phyloP scores from a whole-genome alignment of 306 rosid species.

The Quercus bicolor region DNA sequence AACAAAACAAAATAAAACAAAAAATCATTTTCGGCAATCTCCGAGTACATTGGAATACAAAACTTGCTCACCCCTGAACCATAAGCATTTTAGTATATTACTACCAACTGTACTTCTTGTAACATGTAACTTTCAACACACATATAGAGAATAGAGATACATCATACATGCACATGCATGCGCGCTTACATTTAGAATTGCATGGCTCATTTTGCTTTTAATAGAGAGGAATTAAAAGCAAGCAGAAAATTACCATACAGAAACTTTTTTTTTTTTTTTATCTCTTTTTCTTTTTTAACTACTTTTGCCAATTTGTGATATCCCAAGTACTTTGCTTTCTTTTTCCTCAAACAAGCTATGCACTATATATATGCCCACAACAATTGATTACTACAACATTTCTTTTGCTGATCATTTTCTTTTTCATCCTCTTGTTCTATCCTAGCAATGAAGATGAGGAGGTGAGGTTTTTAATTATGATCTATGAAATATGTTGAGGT shows the following conservation, averaged over 20 bases:
- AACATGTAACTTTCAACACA: no score
- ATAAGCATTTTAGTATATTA: no score
- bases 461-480: no score
- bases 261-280: not conserved
- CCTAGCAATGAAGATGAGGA: no score
- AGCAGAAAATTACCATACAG: not conserved
- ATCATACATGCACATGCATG: not conserved
- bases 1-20: no score
- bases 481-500: no score
- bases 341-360: not conserved
- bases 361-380: not conserved
- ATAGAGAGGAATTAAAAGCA: not conserved
- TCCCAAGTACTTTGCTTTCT: not conserved
- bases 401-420: not conserved
- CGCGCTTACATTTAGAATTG: not conserved
- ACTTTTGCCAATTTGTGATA: not conserved
- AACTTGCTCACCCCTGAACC: no score
- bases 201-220: not conserved
- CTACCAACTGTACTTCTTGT: no score
- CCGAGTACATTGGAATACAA: no score
- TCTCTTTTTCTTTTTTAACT: not conserved
- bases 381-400: not conserved
- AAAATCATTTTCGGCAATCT: no score
- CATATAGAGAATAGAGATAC: not conserved
- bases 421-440: not conserved